Evolutionary conservation across 2,329 filamentous ascomycete species (phyloP).

Genomic region (Neodidymelliopsis sp.): DNA sequence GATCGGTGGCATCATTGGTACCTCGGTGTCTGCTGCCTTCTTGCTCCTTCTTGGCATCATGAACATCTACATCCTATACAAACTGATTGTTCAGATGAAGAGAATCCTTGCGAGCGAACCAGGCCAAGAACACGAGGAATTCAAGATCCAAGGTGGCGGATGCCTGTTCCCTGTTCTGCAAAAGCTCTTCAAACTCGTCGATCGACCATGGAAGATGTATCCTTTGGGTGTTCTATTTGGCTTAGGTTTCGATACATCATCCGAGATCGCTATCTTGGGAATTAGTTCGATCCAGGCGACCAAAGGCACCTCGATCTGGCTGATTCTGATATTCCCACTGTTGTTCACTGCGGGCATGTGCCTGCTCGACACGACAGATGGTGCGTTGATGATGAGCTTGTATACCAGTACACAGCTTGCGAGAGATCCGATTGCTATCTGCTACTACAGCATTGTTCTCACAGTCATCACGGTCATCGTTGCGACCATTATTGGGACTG

Average conservation of each 20-base stretch:
- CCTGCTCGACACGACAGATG: constrained; percentile 88
- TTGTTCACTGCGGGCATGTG: constrained; percentile 97
- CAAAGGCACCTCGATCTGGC: constrained; percentile 87
- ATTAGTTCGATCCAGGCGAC: constrained; percentile 89
- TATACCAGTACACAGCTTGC: constrained; percentile 84
- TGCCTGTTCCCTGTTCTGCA: constrained; percentile 76
- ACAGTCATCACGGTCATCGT: constrained; percentile 85
- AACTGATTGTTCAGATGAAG: constrained; percentile 73
- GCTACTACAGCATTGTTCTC: constrained; percentile 92
- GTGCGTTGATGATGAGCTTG: constrained; percentile 91
- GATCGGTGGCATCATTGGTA: constrained; percentile 88
- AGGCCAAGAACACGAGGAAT: constrained; percentile 58
- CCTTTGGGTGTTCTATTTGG: constrained; percentile 86
- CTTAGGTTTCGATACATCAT: constrained; percentile 93
- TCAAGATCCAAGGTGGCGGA: constrained; percentile 79
- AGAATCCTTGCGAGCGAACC: constrained; percentile 63
- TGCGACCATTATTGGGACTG: constrained; percentile 81
- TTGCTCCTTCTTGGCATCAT: constrained; percentile 81
- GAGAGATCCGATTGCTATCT: constrained; percentile 82
- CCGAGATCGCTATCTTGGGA: constrained; percentile 89
- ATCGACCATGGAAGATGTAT: constrained; percentile 93
- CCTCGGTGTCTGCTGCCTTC: constrained; percentile 83
- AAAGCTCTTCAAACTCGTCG: constrained; percentile 76
- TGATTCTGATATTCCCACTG: constrained; percentile 89
- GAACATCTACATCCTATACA: constrained; percentile 85